Evolutionary conservation across 768 basidiomycete genomes (phyloP).

Genomic region (Xanthoconium stramineum): DNA sequence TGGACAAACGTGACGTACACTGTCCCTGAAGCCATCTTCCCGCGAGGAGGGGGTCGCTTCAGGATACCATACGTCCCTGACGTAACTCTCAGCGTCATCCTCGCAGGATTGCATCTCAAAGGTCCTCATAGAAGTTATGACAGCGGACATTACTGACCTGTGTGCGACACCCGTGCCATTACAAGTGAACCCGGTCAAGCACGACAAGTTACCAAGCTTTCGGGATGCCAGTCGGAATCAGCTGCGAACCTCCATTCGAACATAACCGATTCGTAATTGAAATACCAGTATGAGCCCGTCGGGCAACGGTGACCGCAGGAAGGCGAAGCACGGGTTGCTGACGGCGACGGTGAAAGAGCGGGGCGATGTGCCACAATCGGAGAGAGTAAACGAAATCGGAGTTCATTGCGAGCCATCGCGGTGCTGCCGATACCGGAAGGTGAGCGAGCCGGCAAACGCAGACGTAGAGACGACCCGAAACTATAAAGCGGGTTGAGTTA

Average conservation of each 20-base stretch:
- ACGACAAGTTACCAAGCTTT: no score
- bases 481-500: no score
- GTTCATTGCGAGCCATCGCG: not conserved
- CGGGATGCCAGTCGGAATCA: no score
- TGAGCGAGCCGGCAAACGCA: not conserved
- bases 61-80: not conserved
- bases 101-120: not conserved
- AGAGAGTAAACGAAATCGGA: not conserved
- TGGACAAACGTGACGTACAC: not conserved
- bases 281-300: not conserved
- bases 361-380: not conserved
- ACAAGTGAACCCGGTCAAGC: no score
- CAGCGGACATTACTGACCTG: slow-evolving; percentile 11
- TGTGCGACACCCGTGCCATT: slow-evolving; percentile 10
- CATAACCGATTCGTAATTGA: not conserved
- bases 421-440: not conserved
- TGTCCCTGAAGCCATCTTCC: no score
- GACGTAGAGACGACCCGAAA: no score
- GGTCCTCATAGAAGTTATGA: not conserved
- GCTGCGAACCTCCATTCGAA: no score
- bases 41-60: not conserved
- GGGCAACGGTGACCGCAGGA: not conserved
- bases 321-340: not conserved
- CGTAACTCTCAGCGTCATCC: not conserved
- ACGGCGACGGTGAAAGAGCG: not conserved